Conservation (phyloP, 768 basidiomycete species). For the Butyriboletus loyo region DNA sequence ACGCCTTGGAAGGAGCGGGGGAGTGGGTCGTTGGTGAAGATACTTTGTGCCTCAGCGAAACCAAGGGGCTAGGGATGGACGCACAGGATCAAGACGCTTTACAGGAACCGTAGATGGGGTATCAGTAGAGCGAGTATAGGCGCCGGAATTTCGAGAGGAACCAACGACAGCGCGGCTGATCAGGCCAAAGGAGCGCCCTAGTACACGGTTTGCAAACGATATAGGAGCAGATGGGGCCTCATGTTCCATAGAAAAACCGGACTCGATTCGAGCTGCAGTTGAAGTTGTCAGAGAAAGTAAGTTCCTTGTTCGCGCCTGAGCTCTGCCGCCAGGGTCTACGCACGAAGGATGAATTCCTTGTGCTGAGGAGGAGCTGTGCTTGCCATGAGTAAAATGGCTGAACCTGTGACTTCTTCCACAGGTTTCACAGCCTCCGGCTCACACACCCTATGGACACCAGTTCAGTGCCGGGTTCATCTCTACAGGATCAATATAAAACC, state of each 20-base stretch:
- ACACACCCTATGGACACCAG: too few relatives aligned
- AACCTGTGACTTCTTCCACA: neutral
- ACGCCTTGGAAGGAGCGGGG: constrained; percentile 10
- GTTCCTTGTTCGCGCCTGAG: constrained; percentile 31
- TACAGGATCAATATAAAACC: too few relatives aligned
- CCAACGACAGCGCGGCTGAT: constrained; percentile 21
- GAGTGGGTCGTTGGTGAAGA: constrained; percentile 23
- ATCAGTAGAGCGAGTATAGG: neutral
- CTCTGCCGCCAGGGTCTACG: constrained; percentile 38
- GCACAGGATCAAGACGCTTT: neutral
- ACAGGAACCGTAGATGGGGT: neutral
- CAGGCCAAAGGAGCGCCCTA: constrained; percentile 2
- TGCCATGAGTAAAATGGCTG: constrained; percentile 46
- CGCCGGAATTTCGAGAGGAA: constrained; percentile 11
- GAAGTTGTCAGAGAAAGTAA: constrained; percentile 21
- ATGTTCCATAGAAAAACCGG: neutral
- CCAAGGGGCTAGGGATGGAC: neutral
- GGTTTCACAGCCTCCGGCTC: too few relatives aligned
- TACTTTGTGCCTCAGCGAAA: constrained; percentile 11
- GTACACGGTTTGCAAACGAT: neutral
- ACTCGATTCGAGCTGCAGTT: constrained; percentile 15
- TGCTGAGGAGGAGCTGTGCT: constrained; percentile 54
- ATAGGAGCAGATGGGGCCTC: neutral
- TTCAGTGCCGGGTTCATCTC: too few relatives aligned
- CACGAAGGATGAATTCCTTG: constrained; percentile 33